phyloP scores from a whole-genome alignment of 768 basidiomycete species.

The Dentipellis fragilis region DNA sequence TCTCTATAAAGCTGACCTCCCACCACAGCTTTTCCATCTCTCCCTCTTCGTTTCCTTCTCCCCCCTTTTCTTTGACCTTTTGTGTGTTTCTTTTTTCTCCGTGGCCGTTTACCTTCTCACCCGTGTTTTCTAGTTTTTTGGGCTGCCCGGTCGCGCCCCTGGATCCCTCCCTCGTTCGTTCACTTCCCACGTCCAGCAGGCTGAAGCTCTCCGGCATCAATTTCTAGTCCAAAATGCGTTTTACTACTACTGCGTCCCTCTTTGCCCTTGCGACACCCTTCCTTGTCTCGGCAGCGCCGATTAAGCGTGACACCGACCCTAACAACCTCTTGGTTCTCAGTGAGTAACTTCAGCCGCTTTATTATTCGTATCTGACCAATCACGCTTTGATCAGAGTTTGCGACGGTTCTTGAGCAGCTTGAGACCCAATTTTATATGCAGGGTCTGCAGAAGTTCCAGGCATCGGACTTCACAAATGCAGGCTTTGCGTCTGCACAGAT shows the following conservation, averaged over 20 bases:
- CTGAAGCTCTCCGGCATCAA: constrained; percentile 18
- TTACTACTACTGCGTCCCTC: constrained; percentile 24
- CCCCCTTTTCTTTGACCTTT: background rate
- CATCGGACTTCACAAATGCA: constrained; percentile 50
- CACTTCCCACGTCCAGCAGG: constrained; percentile 14
- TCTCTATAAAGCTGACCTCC: background rate
- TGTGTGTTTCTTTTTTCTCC: background rate
- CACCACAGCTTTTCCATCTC: background rate
- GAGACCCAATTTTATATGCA: constrained; percentile 62
- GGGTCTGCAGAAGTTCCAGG: constrained; percentile 54
- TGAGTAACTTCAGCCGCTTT: constrained; percentile 27
- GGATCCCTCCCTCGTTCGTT: constrained; percentile 30
- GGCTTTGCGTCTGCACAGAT: constrained; percentile 49
- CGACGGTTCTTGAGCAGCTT: constrained; percentile 64
- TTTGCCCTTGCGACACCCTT: constrained; percentile 32
- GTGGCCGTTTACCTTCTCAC: no score
- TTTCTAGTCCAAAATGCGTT: constrained; percentile 35
- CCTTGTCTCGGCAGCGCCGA: constrained; percentile 40
- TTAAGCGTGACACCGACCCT: constrained; percentile 25
- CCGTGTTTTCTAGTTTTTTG: constrained; percentile 25
- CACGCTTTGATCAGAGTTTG: constrained; percentile 46
- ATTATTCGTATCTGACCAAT: constrained; percentile 9
- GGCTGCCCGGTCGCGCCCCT: constrained; percentile 70
- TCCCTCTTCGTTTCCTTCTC: constrained; percentile 1
- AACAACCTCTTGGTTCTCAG: constrained; percentile 42